A percentile compares a stretch with the other conserved stretches of the same genome.
phyloP scores from a whole-genome alignment of 1,284 basidiomycete species.

The Rhodofomes roseus region DNA sequence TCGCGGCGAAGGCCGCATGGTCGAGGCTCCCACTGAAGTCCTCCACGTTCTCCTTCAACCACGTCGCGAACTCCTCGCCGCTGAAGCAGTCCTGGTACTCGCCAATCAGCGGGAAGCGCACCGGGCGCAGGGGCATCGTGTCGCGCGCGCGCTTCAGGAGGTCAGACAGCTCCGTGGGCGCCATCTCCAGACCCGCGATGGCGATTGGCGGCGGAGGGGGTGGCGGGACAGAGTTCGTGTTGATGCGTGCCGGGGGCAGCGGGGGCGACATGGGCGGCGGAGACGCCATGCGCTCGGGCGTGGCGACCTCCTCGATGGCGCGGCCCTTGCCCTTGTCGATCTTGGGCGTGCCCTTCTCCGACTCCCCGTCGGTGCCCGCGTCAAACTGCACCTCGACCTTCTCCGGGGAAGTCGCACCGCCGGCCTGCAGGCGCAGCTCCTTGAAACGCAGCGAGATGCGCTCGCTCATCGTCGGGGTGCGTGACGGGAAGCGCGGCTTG shows the following conservation, averaged over 20 bases:
- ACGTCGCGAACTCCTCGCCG: constrained; percentile 76
- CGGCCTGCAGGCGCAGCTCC: constrained; percentile 58
- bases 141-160: constrained; percentile 63
- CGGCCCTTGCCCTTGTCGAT: constrained; percentile 80
- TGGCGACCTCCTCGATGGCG: constrained; percentile 42
- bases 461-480: constrained; percentile 67
- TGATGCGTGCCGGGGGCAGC: constrained; percentile 33
- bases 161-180: constrained; percentile 60
- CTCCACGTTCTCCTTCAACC: constrained; percentile 68
- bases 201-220: constrained; percentile 52
- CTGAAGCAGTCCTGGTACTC: constrained; percentile 85
- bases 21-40: constrained; percentile 73
- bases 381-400: constrained; percentile 30
- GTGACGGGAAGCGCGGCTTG: constrained; percentile 29
- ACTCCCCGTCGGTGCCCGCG: constrained; percentile 36
- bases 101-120: constrained; percentile 80
- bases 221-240: constrained; percentile 35
- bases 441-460: constrained; percentile 72
- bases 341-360: constrained; percentile 36
- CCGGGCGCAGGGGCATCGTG: constrained; percentile 59
- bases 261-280: constrained; percentile 68
- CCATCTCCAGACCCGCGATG: constrained; percentile 69
- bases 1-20: constrained; percentile 75
- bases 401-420: constrained; percentile 30
- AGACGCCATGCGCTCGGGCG: constrained; percentile 35